phyloP scores from a whole-genome alignment of 306 rosid genomes.

The Comarum palustre region DNA sequence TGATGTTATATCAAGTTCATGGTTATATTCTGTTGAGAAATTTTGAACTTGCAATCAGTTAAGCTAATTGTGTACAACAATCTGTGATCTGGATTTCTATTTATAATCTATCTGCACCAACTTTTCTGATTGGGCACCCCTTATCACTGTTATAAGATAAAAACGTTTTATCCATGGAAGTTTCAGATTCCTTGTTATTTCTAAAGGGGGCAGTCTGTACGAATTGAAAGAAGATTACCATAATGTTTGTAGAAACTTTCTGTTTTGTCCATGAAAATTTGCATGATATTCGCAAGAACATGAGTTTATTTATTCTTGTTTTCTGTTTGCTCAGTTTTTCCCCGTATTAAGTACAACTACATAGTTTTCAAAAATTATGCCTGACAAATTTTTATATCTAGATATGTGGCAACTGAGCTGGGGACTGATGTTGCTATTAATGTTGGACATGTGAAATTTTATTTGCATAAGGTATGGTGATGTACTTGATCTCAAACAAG shows the following conservation, averaged over 20 bases:
- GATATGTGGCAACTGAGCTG: slow-evolving; percentile 74
- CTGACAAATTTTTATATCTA: slow-evolving; percentile 35
- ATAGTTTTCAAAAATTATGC: slow-evolving; percentile 18
- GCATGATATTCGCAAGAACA: neutral
- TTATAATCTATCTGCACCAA: neutral
- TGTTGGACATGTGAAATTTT: slow-evolving; percentile 70
- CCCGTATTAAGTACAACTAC: neutral
- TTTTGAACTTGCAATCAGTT: neutral
- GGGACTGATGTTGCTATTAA: slow-evolving; percentile 66
- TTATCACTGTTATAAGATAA: neutral
- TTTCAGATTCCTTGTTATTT: neutral
- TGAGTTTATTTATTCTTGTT: neutral
- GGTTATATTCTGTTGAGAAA: too few relatives aligned
- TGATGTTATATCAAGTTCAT: neutral
- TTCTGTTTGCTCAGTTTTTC: neutral
- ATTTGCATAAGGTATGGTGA: slow-evolving; percentile 89
- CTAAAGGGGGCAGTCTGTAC: neutral
- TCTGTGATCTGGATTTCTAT: neutral
- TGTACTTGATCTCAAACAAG: slow-evolving; percentile 25
- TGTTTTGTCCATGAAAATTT: too few relatives aligned
- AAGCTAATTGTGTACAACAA: neutral
- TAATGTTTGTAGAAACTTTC: too few relatives aligned
- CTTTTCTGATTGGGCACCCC: neutral
- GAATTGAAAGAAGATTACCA: neutral
- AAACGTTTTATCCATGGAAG: neutral